Evolutionary conservation across 208 protist genomes (phyloP), one percentile per base, ranked within the genome.

Genomic region (Trypanosoma grayi): DNA sequence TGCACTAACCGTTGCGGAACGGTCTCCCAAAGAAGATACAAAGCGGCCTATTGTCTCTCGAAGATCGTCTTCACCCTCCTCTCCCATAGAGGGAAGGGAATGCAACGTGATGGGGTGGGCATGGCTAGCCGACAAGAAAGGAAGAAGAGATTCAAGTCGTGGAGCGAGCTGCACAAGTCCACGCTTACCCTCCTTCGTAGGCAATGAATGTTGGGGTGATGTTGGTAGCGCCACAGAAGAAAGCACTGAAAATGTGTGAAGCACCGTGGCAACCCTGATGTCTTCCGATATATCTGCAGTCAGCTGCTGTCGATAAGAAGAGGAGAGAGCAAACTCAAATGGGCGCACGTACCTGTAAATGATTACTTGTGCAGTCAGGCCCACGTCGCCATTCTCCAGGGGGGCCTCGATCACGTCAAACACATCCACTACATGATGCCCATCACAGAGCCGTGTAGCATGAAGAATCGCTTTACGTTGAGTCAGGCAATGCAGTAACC

Each of bases 171-270:
- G 56, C 1, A 70, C 59, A 51, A 62, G 53, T 25, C 68, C 66
- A 27, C 66, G 56, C 30, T 54, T 48, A 10, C 41, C 48, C 28
- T 66, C 60, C n/a, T 71, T 55, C 14, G 39, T 43, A 4, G 51
- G 43, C 14, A 56, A 14, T n/a, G 51, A 44, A 14, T 50, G 47
- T 22, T 59, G 61, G 8, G 50, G 30, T 22, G 54, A 44, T 11
- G 54, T n/a, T 20, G 22, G 20, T 39, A 61, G 40, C 48, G 43
- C 48, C 55, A 51, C 8, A 8, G 64, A 67, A 10, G 74, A 79
- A n/a, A 89, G 75, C 2, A 64, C 62, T 25, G 72, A 59, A 68
- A 79, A 90, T 7, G 87, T 89, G 60, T 86, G 74, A 53, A 93
- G 70, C 8, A 82, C 81, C 10, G 87, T 83, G 18, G 71, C 70